Base-by-base conservation (phyloP, 2,329 filamentous ascomycete species). In the Cryphonectria naterciae region DNA sequence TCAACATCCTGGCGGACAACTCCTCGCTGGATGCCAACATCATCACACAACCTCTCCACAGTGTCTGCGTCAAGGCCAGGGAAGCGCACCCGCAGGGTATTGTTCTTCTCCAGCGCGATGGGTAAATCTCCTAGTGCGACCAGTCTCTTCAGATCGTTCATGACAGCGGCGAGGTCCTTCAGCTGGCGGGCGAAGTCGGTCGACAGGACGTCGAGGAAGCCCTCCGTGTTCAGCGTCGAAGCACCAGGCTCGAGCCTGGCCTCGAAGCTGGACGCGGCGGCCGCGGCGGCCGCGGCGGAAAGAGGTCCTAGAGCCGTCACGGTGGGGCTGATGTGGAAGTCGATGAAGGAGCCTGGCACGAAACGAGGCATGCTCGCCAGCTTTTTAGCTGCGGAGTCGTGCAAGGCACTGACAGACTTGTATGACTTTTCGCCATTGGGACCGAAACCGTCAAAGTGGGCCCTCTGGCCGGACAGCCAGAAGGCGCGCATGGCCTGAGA, bases 401-500 rank as follows among this genome's bases (percentile, higher is more conserved):
- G 92, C 4, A 94, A 82, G 15, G 85, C 84, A 46, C 91, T 92
- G n/a, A 98, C 89, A 41, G 89, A 84, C 77, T 93, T 92, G 85
- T 94, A 98, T 72, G 88, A 88, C 82, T 92, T 92, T 81, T 95
- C 90, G 61, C 95, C 95, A 15, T 87, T 89, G 22, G 88, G 81
- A 68, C 91, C 90, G 60, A 92, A 80, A 17, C 95, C 95, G 79
- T 97, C 93, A 76, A 95, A 98, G 70, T 93, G 92, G 13, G 92
- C 91, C 80, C 95, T 96, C 77, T 97, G 90, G 0, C 96, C 96
- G 0, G 93, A 94, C n/a, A 97, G 86, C 82, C 93, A 92, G 82
- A 99, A 98, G 17, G 94, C 95, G 68, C 96, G 90, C 77, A 98
- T 91, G 6, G 94, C 96, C 76, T 94, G 91, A 17, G 94, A 97